Evolutionary conservation across 805 yeast species (phyloP), one percentile per base, ranked within the genome.

Genomic region (Zygosaccharomyces rouxii): DNA sequence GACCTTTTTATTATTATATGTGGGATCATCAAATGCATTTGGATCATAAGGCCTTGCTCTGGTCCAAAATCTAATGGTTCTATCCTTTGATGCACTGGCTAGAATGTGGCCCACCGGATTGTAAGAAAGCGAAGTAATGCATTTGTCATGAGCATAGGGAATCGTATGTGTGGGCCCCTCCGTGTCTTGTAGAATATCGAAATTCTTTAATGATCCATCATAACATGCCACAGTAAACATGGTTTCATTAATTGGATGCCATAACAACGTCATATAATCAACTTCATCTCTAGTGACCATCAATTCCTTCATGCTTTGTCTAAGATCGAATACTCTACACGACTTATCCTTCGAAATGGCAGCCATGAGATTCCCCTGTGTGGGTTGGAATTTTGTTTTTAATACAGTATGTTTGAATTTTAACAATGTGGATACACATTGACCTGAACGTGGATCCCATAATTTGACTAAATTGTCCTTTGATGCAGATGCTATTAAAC

Each of bases 351-450:
- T 76, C 2, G 96, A 84, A 3, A 88, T 84, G 0, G 96, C 86
- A 0, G 96, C 97, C 29, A 92, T 68, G 48, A 89, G 70, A 57
- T 86, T 81, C 16, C 96, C 94, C 59, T 50, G 60, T 30, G 74
- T 79, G 1, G 90, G 89, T 69, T 94, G 98, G 64, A 94, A 94
- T 59, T 79, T 73, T 1, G 95, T 81, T 57, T 84, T 82, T 28
- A 89, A 80, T n/a, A 94, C 88, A 0, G 98, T 92, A 68, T 94
- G 96, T 61, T 95, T 94, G 69, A 88, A 92, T 10, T 95, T 96
- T 61, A 89, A 88, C 25, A 94, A 67, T 0, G 97, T 90, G 2
- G 89, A 74, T 5, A 94, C 72, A 55, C 92, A 83, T 42, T 75
- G 75, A 0, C 84, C 81, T 4, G 80, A 74, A 53, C 99, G 76